Evolutionary conservation across 306 rosid genomes (phyloP), one percentile per base, ranked within the genome.

Genomic region (Mimosa bimucronata): DNA sequence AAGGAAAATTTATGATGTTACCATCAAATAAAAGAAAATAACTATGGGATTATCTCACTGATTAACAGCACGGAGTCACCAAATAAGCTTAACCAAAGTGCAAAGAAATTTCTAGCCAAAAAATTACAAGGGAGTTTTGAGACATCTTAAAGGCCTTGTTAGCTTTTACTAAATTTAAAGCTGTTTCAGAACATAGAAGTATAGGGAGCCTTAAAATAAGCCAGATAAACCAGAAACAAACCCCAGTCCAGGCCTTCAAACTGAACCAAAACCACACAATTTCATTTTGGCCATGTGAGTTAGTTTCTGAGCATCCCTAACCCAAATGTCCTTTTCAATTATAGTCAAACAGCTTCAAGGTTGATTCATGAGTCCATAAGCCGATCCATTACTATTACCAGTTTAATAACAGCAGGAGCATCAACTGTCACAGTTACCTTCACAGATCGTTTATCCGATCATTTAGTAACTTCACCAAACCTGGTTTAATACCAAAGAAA

Each of bases 371-470:
- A 79, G 52, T 89, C 86, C 82, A 90, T 79, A 46, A 94, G 95
- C 44, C 98, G 90, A 48, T 90, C 97, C 92, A n/a, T n/a, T n/a
- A n/a, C n/a, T n/a, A 91, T 92, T 62, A 94, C 75, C 87, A 92
- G 23, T 74, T 88, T 89, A 61, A 88, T 70, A 31, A 84, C 87
- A 30, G 82, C 71, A 0, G 94, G 95, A 74, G 97, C 97, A 82
- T 92, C 97, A 70, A 92, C 97, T 7, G 97, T 94, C 76, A 94
- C 97, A 4, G 97, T 97, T 25, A 94, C 97, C 89, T 91, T 94
- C 79, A 91, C 95, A 0, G 92, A 66, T 13, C 97, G 97, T 82
- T 82, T 88, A 77, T 88, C 83, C 6, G 90, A 87, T 97, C 98
- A 94, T 77, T 91, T 97, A 40, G 92, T 91, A 52, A 82, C 80